Base-by-base conservation (phyloP, 164 flowering plant genomes). In the Stephania yunnanensis region DNA sequence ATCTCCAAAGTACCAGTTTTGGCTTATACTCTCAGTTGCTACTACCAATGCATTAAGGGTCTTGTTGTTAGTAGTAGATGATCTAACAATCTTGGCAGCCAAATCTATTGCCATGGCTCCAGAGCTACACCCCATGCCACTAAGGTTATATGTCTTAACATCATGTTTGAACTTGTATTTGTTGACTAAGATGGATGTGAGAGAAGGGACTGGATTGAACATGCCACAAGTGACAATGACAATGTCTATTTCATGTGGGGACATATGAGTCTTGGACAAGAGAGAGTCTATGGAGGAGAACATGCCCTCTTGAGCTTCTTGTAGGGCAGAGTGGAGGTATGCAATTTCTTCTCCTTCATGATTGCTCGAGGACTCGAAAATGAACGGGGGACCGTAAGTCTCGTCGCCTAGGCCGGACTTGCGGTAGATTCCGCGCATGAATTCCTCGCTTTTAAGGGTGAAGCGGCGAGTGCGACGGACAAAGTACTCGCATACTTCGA, bases 121-220 rank as follows among this genome's bases (percentile, higher is more conserved):
- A 0, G 89, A 82, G 72, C 91, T 85, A 74, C 93, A 88, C 0
- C 90, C 91, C 91, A 88, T 89, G n/a, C 93, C 91, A 29, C 84
- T 81, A 1, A 88, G 78, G 76, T 88, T 86, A 69, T 74, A 89
- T 8, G 87, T 80, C 68, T 85, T 84, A 9, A 88, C 83, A 61
- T 86, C 82, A 1, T 82, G 80, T 29, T 22, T 79, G 44, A 89
- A 63, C 3, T 80, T 79, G 74, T 82, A 88, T 10, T 74, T 86
- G 76, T 87, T 84, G 10, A 88, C 87, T 6, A 89, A 36, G 30
- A 83, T 68, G 2, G 91, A 78, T 0, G 87, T 68, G 13, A 89
- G 86, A 0, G 91, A 88, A 0, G 93, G 91, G 17, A 74, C 17
- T 0, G 86, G 84, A 0, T 89, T 75, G 73, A 88, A 88, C 74